Evolutionary conservation across 768 basidiomycete genomes (phyloP).

Genomic region (Tulasnella sp.): DNA sequence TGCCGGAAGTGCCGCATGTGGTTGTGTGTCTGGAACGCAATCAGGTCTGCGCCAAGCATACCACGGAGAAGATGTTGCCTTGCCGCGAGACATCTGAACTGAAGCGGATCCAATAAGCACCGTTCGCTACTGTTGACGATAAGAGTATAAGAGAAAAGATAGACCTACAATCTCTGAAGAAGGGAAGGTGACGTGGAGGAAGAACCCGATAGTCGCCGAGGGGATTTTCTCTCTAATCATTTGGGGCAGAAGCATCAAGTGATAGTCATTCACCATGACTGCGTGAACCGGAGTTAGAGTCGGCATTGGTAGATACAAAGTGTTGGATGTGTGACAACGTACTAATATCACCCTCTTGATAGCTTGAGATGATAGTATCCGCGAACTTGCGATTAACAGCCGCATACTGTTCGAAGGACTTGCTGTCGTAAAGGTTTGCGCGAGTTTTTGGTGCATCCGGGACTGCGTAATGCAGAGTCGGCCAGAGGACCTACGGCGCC

Average conservation of each 20-base stretch:
- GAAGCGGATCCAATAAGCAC: not conserved
- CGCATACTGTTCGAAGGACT: conserved; percentile 73
- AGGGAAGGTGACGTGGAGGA: conserved; percentile 95
- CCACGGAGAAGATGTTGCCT: conserved; percentile 62
- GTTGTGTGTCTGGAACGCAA: conserved; percentile 85
- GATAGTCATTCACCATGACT: conserved; percentile 76
- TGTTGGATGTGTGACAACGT: too few species aligned
- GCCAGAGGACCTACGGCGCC: conserved; percentile 56
- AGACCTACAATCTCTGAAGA: conserved; percentile 61
- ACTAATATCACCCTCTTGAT: conserved; percentile 83
- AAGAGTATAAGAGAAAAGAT: not conserved
- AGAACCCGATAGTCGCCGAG: conserved; percentile 75
- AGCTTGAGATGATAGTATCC: conserved; percentile 64
- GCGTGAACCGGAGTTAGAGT: too few species aligned
- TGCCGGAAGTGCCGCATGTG: conserved; percentile 79
- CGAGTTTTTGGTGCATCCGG: conserved; percentile 83
- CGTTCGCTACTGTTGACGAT: not conserved
- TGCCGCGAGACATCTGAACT: conserved; percentile 20
- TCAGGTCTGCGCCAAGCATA: conserved; percentile 84
- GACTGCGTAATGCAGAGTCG: conserved; percentile 74
- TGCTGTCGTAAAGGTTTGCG: conserved; percentile 60
- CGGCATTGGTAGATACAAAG: too few species aligned
- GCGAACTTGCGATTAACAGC: conserved; percentile 89
- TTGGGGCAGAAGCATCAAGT: conserved; percentile 83
- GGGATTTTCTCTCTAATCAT: conserved; percentile 65